A percentile compares a stretch with the other conserved stretches of the same genome.
These are phyloP conservation scores for Penicillium dipodomyicola DNA, from an alignment of 495 filamentous ascomycete species.

Conservation along the genomic window DNA sequence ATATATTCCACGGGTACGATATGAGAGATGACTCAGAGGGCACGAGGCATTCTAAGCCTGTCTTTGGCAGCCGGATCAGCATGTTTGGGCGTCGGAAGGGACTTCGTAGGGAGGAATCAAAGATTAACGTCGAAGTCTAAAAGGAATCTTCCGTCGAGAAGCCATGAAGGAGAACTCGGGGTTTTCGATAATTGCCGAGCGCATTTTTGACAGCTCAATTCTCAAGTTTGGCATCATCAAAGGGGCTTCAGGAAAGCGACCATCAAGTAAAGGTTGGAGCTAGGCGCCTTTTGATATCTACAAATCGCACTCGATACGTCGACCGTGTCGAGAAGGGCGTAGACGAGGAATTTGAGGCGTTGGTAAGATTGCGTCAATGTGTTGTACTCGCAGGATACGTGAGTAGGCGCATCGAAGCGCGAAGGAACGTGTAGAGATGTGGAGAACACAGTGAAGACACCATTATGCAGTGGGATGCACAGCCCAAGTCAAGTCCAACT, in stretches of 20 bases:
- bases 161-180: not conserved
- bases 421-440: too few relatives aligned
- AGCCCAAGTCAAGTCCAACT: slow-evolving; percentile 9
- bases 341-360: too few relatives aligned
- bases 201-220: not conserved
- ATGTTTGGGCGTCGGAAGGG: too few relatives aligned
- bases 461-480: slow-evolving; percentile 4
- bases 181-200: not conserved
- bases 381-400: too few relatives aligned
- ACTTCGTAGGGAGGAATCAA: too few relatives aligned
- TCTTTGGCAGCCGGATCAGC: not conserved
- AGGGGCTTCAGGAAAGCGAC: not conserved
- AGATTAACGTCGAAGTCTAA: not conserved
- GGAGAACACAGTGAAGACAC: slow-evolving; percentile 13
- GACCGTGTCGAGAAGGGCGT: too few relatives aligned
- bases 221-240: not conserved
- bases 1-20: not conserved
- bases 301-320: not conserved
- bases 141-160: not conserved
- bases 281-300: not conserved
- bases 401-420: too few relatives aligned
- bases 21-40: not conserved
- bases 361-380: too few relatives aligned
- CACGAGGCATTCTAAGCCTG: not conserved
- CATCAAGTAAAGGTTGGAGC: not conserved